Percentiles rank a stretch among this genome's conserved stretches.
Conservation (phyloP, 2,329 filamentous ascomycete genomes). For the Anthostomella pinea region DNA sequence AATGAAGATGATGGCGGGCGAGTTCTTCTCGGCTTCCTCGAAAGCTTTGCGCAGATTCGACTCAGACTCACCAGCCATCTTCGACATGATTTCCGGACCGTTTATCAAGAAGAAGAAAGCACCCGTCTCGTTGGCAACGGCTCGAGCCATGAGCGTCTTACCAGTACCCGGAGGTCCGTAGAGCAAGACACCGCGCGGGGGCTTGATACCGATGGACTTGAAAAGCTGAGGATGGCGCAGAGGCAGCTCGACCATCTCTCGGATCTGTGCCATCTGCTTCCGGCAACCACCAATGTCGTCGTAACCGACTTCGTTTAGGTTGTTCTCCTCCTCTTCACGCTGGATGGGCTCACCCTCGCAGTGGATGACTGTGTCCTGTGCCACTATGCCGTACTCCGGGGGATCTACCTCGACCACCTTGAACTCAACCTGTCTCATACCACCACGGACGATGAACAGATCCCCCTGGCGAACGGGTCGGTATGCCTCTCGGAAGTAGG, state of each 20-base stretch:
- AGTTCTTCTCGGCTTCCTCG: conserved; percentile 99
- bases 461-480: conserved; percentile 95
- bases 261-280: conserved; percentile 99
- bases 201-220: conserved; percentile 99
- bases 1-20: conserved; percentile 98
- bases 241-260: conserved; percentile 96
- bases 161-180: conserved; percentile 96
- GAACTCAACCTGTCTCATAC: conserved; percentile 99
- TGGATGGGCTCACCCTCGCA: conserved; percentile 96
- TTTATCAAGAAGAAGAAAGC: conserved; percentile 99
- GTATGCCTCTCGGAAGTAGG: conserved; percentile 99
- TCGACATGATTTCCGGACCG: conserved; percentile 99
- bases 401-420: conserved; percentile 99
- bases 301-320: conserved; percentile 97
- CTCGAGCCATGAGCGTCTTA: conserved; percentile 98
- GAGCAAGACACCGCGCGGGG: conserved; percentile 94
- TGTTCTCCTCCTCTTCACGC: conserved; percentile 98
- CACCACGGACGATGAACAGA: conserved; percentile 93
- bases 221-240: conserved; percentile 97
- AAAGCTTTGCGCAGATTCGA: conserved; percentile 99
- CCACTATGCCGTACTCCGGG: conserved; percentile 97
- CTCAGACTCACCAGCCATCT: conserved; percentile 99
- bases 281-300: conserved; percentile 99
- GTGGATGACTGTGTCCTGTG: conserved; percentile 98
- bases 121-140: conserved; percentile 97